A percentile compares a stretch with the other conserved stretches of the same genome.
Evolutionary conservation across 306 rosid species (phyloP).

Genomic region (Lathyrus aphaca): DNA sequence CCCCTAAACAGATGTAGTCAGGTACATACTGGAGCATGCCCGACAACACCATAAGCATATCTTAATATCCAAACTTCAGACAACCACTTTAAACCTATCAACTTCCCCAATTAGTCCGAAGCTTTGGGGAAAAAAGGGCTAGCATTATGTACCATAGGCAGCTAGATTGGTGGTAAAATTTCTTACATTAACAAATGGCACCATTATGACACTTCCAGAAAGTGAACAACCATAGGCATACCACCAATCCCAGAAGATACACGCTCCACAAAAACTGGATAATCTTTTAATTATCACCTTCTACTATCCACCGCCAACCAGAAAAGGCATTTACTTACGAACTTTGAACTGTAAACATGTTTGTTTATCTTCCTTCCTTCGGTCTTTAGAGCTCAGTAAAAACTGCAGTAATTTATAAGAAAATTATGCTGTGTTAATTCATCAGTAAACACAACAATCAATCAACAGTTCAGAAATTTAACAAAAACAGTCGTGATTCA

Average conservation of each 20-base stretch:
- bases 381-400: conserved; percentile 58
- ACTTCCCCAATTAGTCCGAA: conserved; percentile 48
- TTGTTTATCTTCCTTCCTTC: conserved; percentile 55
- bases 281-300: conserved; percentile 52
- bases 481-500: neutral
- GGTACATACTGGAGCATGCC: conserved; percentile 32
- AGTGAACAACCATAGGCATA: conserved; percentile 59
- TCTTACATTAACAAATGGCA: conserved; percentile 48
- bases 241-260: conserved; percentile 61
- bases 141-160: conserved; percentile 40
- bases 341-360: conserved; percentile 49
- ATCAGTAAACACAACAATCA: conserved; percentile 17
- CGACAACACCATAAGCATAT: conserved; percentile 37
- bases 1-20: conserved; percentile 39
- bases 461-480: conserved; percentile 20
- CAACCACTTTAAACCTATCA: conserved; percentile 47
- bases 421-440: neutral
- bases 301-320: conserved; percentile 80
- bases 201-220: conserved; percentile 49
- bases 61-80: conserved; percentile 49
- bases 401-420: conserved; percentile 44
- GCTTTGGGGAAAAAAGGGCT: conserved; percentile 37
- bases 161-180: conserved; percentile 45
- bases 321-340: conserved; percentile 67
- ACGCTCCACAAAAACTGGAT: conserved; percentile 55